Evolutionary conservation across 2,329 filamentous ascomycete species (phyloP).

Genomic region (Stylonectria norvegica): DNA sequence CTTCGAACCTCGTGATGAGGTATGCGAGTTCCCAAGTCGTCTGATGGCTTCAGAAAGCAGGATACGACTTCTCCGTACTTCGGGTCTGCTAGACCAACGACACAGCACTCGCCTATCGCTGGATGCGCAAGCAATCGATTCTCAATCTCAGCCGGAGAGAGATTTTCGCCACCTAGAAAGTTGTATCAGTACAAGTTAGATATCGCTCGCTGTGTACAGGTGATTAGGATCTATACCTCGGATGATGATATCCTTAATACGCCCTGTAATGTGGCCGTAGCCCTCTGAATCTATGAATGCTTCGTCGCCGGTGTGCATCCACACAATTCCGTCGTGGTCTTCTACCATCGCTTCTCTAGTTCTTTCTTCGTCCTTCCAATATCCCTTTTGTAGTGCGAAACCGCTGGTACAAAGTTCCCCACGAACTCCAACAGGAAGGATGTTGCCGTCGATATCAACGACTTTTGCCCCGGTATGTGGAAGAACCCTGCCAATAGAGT

Average conservation of each 20-base stretch:
- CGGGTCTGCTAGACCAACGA: conserved; percentile 6
- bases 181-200: not conserved
- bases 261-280: conserved; percentile 55
- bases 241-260: conserved; percentile 71
- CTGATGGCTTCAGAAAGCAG: conserved; percentile 2
- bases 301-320: conserved; percentile 55
- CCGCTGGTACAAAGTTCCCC: conserved; percentile 65
- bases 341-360: conserved; percentile 26
- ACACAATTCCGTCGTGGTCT: conserved; percentile 41
- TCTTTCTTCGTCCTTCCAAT: conserved; percentile 53
- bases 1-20: conserved; percentile 1
- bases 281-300: conserved; percentile 46
- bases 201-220: not conserved
- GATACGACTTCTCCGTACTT: conserved; percentile 12
- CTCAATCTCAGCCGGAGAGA: conserved; percentile 8
- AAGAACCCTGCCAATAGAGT: conserved; percentile 59
- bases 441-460: conserved; percentile 52
- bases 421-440: conserved; percentile 50
- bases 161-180: conserved; percentile 7
- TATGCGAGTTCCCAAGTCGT: not conserved
- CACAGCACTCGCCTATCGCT: conserved; percentile 1
- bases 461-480: conserved; percentile 62
- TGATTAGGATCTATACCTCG: conserved; percentile 47
- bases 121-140: conserved; percentile 2
- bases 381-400: conserved; percentile 57